A percentile compares a stretch with the other conserved stretches of the same genome.
These are phyloP conservation scores for Sarocladium strictum DNA, from an alignment of 2,329 filamentous ascomycete species.

Conservation along the genomic window DNA sequence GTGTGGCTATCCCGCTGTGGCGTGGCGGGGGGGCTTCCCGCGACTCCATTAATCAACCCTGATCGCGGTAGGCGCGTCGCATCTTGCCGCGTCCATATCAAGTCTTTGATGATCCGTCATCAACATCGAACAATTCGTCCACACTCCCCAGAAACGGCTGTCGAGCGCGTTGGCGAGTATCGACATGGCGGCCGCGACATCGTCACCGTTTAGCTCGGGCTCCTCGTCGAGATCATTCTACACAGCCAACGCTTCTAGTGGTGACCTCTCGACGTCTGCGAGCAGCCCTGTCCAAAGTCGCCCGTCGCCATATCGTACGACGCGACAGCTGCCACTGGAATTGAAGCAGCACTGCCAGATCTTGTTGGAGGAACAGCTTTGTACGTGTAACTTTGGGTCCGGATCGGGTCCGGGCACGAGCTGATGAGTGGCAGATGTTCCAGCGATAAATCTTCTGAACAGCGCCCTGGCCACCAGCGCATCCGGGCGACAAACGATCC, in stretches of 20 bases:
- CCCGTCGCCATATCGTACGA: constrained; percentile 42
- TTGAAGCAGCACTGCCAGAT: constrained; percentile 62
- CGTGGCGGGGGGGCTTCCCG: not conserved
- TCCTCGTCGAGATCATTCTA: constrained; percentile 30
- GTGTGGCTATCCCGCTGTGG: no score
- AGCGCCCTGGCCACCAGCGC: constrained; percentile 52
- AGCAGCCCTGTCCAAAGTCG: constrained; percentile 26
- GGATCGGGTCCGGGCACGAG: constrained; percentile 2
- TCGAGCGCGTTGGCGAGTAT: not conserved
- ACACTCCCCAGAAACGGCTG: not conserved
- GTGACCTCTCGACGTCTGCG: constrained; percentile 24
- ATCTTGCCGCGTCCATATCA: constrained; percentile 4
- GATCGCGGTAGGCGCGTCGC: not conserved
- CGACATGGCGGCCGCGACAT: constrained; percentile 9
- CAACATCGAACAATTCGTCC: not conserved
- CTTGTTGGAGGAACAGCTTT: constrained; percentile 70
- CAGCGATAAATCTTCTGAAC: constrained; percentile 57
- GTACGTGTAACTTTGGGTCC: constrained; percentile 34
- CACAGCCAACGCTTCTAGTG: constrained; percentile 20
- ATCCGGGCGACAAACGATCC: constrained; percentile 17
- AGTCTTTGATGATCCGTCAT: not conserved
- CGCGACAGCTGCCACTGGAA: constrained; percentile 53
- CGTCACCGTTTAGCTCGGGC: constrained; percentile 16
- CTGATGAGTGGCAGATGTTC: constrained; percentile 18
- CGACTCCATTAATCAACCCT: not conserved